Evolutionary conservation across 2,329 filamentous ascomycete genomes (phyloP).

Genomic region (Aspergillus calidoustus): DNA sequence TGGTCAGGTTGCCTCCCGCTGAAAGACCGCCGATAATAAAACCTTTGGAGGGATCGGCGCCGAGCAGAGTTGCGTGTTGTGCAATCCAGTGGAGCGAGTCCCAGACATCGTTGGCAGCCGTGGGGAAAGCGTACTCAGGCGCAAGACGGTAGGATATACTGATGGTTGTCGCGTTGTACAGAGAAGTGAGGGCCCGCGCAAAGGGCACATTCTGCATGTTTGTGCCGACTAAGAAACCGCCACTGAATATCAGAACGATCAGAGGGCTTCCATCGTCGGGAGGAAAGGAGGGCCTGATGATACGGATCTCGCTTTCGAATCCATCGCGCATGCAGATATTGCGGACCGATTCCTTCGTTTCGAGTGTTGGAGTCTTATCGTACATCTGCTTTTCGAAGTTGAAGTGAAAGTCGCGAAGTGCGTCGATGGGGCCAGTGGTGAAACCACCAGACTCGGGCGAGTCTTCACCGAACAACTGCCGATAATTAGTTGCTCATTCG

Average conservation of each 20-base stretch:
- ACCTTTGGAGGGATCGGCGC: conserved; percentile 8
- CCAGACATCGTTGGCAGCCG: conserved; percentile 10
- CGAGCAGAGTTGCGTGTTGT: conserved; percentile 2
- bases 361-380: neutral
- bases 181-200: neutral
- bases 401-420: neutral
- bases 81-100: conserved; percentile 11
- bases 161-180: neutral
- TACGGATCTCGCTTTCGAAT: conserved; percentile 5
- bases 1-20: conserved; percentile 5
- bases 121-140: conserved; percentile 2
- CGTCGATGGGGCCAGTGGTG: neutral
- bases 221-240: conserved; percentile 6
- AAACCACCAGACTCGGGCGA: conserved; percentile 1
- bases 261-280: neutral
- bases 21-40: conserved; percentile 8
- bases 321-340: conserved; percentile 14
- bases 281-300: neutral
- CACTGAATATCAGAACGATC: conserved; percentile 5
- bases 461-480: neutral
- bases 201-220: conserved; percentile 3
- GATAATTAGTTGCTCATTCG: neutral
- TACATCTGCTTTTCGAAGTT: neutral
- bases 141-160: conserved; percentile 8
- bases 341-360: neutral